Conservation (phyloP, 2,329 filamentous ascomycete species). For the Ilyonectria mors-panacis region DNA sequence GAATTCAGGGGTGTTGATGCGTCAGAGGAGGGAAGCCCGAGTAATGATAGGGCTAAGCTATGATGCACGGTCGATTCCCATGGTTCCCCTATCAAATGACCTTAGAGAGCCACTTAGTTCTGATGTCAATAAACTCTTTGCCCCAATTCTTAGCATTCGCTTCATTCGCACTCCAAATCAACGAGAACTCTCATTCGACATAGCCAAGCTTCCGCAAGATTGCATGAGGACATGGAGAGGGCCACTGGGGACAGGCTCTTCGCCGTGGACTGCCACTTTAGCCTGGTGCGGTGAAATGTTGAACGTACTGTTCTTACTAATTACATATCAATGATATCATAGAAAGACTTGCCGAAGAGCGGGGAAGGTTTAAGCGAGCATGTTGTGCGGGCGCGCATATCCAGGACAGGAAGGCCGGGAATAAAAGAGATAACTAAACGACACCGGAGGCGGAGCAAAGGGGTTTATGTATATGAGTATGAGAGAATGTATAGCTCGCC, state of each 20-base stretch:
- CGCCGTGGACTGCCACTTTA: not conserved
- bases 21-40: conserved; percentile 12
- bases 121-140: not conserved
- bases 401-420: conserved; percentile 1
- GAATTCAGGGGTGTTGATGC: conserved; percentile 55
- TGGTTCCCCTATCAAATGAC: not conserved
- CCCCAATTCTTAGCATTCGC: not conserved
- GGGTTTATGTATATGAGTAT: not conserved
- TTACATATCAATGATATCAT: not conserved
- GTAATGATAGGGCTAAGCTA: conserved; percentile 14
- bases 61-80: not conserved
- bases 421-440: not conserved
- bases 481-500: not conserved
- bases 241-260: not conserved
- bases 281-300: not conserved
- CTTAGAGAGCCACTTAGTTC: not conserved
- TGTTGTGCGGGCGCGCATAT: conserved; percentile 12
- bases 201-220: no score
- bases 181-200: no score
- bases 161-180: not conserved
- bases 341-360: conserved; percentile 6
- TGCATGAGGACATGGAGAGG: no score
- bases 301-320: not conserved
- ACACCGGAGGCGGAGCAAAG: not conserved
- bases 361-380: conserved; percentile 10